Evolutionary conservation across 2,329 filamentous ascomycete species (phyloP).

Genomic region (Exophiala oligosperma): DNA sequence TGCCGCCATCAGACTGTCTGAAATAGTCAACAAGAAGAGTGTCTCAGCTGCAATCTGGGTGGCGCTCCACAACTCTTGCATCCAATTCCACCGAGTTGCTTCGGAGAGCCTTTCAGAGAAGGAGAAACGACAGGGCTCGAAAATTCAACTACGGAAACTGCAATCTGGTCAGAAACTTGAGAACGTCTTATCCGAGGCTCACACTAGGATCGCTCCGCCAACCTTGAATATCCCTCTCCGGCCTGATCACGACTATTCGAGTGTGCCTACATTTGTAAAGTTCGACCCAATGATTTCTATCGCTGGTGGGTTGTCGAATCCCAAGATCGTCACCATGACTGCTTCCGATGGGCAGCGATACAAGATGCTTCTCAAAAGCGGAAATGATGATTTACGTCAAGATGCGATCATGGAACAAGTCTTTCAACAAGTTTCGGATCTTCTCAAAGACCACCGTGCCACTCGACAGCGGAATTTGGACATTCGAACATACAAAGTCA

Average conservation of each 20-base stretch:
- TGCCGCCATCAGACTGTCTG: constrained; percentile 70
- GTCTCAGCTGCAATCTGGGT: constrained; percentile 62
- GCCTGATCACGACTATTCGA: constrained; percentile 70
- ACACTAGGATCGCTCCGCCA: constrained; percentile 76
- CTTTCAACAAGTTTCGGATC: constrained; percentile 89
- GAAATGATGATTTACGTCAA: constrained; percentile 92
- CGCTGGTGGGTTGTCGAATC: constrained; percentile 85
- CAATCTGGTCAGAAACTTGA: constrained; percentile 63
- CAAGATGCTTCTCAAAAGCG: constrained; percentile 91
- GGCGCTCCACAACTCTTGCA: constrained; percentile 72
- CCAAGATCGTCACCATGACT: constrained; percentile 85
- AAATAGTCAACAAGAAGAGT: constrained; percentile 57
- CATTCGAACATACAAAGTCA: constrained; percentile 95
- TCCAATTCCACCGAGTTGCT: constrained; percentile 56
- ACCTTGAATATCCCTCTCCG: constrained; percentile 82
- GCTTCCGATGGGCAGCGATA: constrained; percentile 76
- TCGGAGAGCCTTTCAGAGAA: constrained; percentile 54
- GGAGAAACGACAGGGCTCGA: constrained; percentile 66
- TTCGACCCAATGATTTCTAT: constrained; percentile 78
- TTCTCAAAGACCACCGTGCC: constrained; percentile 80
- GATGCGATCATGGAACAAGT: constrained; percentile 99
- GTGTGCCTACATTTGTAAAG: constrained; percentile 70
- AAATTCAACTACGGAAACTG: constrained; percentile 64
- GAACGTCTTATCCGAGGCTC: constrained; percentile 54
- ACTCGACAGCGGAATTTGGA: constrained; percentile 86